These are phyloP conservation scores for Cadophora malorum DNA, from an alignment of 2,329 filamentous ascomycete genomes.

Conservation along the genomic window DNA sequence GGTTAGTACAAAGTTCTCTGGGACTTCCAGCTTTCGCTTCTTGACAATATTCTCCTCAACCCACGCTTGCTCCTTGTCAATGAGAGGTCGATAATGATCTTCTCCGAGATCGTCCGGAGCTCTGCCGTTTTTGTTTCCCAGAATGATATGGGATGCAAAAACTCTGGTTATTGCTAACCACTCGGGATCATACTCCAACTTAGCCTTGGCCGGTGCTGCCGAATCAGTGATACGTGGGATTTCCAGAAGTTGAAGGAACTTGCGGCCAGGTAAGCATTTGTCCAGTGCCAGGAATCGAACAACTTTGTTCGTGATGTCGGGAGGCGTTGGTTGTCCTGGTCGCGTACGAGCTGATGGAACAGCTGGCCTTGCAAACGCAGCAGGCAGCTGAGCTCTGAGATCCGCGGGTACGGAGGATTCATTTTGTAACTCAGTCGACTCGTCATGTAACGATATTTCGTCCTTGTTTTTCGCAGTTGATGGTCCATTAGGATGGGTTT, in stretches of 20 bases:
- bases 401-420: slow-evolving; percentile 60
- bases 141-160: slow-evolving; percentile 69
- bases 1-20: slow-evolving; percentile 77
- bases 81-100: slow-evolving; percentile 68
- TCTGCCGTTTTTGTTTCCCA: slow-evolving; percentile 64
- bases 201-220: slow-evolving; percentile 31
- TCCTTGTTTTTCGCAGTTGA: slow-evolving; percentile 22
- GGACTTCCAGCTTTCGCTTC: slow-evolving; percentile 68
- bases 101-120: slow-evolving; percentile 70
- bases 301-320: slow-evolving; percentile 75
- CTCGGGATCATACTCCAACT: slow-evolving; percentile 78
- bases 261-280: slow-evolving; percentile 81
- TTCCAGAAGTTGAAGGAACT: slow-evolving; percentile 82
- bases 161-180: slow-evolving; percentile 93
- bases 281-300: slow-evolving; percentile 90
- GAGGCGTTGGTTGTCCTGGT: slow-evolving; percentile 69
- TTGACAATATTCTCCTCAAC: slow-evolving; percentile 76
- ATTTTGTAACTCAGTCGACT: not conserved
- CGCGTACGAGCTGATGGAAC: slow-evolving; percentile 46
- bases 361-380: slow-evolving; percentile 67
- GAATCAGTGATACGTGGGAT: slow-evolving; percentile 54
- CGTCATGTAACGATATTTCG: slow-evolving; percentile 26
- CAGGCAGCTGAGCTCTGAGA: slow-evolving; percentile 76
- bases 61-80: slow-evolving; percentile 78
- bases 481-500: slow-evolving; percentile 4